These are phyloP conservation scores for Phaeodactylum tricornutum DNA, from an alignment of 108 stramenopile species.

Conservation along the genomic window DNA sequence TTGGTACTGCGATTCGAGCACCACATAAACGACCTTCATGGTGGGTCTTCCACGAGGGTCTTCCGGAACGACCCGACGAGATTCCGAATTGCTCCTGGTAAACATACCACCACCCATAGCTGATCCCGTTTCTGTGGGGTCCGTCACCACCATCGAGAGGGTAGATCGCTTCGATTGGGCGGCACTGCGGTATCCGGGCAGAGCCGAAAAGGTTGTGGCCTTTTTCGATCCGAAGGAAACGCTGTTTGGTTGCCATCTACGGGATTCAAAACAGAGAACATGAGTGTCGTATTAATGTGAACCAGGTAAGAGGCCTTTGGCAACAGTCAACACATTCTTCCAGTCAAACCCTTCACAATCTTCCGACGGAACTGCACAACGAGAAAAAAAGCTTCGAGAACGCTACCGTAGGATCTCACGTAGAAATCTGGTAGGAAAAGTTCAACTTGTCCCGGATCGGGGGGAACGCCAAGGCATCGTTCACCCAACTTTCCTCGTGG, in stretches of 20 bases:
- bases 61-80: slow-evolving; percentile 83
- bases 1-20: slow-evolving; percentile 95
- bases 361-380: too few species aligned
- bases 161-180: slow-evolving; percentile 21
- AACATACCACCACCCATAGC: slow-evolving; percentile 63
- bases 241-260: slow-evolving; percentile 8
- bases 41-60: slow-evolving; percentile 54
- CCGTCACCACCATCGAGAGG: slow-evolving; percentile 56
- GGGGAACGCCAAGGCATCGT: too few species aligned
- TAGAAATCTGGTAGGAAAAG: slow-evolving; percentile 26
- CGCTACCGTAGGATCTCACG: slow-evolving; percentile 1
- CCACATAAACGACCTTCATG: slow-evolving; percentile 95
- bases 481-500: too few species aligned
- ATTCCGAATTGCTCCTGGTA: slow-evolving; percentile 82
- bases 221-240: slow-evolving; percentile 16
- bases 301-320: too few species aligned
- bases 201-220: slow-evolving; percentile 14
- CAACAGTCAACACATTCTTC: too few species aligned
- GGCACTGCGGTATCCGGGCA: slow-evolving; percentile 4
- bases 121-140: slow-evolving; percentile 36
- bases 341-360: too few species aligned
- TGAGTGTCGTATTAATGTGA: slow-evolving; percentile 5
- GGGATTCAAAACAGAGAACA: background rate
- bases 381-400: too few species aligned
- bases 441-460: slow-evolving; percentile 24